phyloP scores from a whole-genome alignment of 2,329 filamentous ascomycete genomes.

The Bipolaris zeicola region DNA sequence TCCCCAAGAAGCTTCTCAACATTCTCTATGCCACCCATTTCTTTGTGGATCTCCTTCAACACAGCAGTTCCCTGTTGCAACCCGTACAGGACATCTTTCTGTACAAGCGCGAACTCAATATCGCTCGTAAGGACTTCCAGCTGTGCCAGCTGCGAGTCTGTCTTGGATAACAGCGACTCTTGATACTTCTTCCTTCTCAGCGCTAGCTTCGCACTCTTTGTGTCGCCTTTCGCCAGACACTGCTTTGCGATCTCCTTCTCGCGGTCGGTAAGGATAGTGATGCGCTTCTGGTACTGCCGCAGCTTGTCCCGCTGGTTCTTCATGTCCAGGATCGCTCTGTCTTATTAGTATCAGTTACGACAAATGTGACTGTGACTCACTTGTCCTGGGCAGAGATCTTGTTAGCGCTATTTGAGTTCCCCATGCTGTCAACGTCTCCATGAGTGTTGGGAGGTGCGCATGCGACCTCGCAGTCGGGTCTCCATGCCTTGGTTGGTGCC shows the following conservation, averaged over 20 bases:
- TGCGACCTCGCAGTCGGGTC: constrained; percentile 13
- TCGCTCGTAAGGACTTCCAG: constrained; percentile 85
- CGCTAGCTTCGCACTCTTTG: constrained; percentile 80
- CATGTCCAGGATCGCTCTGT: constrained; percentile 93
- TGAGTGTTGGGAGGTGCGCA: constrained; percentile 24
- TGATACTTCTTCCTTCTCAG: constrained; percentile 97
- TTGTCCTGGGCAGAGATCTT: constrained; percentile 83
- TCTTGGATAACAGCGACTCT: constrained; percentile 84
- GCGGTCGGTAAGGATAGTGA: constrained; percentile 81
- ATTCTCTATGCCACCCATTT: constrained; percentile 93
- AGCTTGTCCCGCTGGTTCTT: constrained; percentile 97
- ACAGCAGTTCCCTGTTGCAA: constrained; percentile 90
- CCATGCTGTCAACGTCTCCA: constrained; percentile 58
- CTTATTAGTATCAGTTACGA: constrained; percentile 10
- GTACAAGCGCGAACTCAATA: constrained; percentile 94
- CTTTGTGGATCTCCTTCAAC: constrained; percentile 85
- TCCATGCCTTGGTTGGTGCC: constrained; percentile 34
- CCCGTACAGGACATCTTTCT: constrained; percentile 94
- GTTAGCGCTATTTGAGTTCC: constrained; percentile 66
- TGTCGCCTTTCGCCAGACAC: constrained; percentile 81
- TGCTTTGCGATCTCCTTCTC: constrained; percentile 86
- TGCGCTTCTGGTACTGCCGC: constrained; percentile 92
- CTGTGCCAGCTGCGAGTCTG: constrained; percentile 91
- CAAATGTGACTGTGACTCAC: constrained; percentile 56
- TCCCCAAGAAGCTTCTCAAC: constrained; percentile 97